Evolutionary conservation across 1,284 basidiomycete genomes (phyloP), one percentile per base, ranked within the genome.

Genomic region (Thelephora terrestris): DNA sequence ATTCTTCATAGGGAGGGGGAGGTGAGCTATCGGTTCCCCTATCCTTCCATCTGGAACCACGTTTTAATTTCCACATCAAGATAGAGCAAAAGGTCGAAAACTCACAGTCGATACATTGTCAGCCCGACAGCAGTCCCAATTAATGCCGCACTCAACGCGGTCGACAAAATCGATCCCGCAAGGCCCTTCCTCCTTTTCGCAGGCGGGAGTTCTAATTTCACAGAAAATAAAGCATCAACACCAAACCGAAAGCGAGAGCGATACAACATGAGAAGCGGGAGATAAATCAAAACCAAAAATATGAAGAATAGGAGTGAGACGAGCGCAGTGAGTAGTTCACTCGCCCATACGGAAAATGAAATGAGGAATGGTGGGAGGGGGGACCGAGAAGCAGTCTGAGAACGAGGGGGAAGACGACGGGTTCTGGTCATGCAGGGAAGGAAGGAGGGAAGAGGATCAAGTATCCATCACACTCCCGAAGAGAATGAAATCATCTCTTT

Each of bases 121-220:
- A 88, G 71, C 52, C 86, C 85, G 45, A 89, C 85, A 16, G 86
- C 86, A 32, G 84, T 82, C 51, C 85, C 85, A 52, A 89, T 84
- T 52, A 89, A 74, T 46, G 83, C 86, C 54, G 85, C 85, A 66
- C 75, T 85, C 64, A 89, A 69, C 50, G 85, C 85, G 29, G 84
- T 85, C 16, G 83, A 83, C 54, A 87, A 76, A 57, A 89, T 80
- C 50, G 82, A 81, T 53, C 84, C 83, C 53, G 84, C 79, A 64
- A 88, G 72, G 52, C 80, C 81, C 56, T 73, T 74, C 46, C 84
- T 78, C 56, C 74, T 70, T 65, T 79, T 79, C 56, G 70, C 64
- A 45, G 75, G 71, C 25, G 76, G 76, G 47, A 74, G 56, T 45
- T 71, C 69, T 70, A 63, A 52, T 61, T 77, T 75, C 76, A 77